Conservation (phyloP, 2,329 filamentous ascomycete species). For the Xylariomycetidae sp. region DNA sequence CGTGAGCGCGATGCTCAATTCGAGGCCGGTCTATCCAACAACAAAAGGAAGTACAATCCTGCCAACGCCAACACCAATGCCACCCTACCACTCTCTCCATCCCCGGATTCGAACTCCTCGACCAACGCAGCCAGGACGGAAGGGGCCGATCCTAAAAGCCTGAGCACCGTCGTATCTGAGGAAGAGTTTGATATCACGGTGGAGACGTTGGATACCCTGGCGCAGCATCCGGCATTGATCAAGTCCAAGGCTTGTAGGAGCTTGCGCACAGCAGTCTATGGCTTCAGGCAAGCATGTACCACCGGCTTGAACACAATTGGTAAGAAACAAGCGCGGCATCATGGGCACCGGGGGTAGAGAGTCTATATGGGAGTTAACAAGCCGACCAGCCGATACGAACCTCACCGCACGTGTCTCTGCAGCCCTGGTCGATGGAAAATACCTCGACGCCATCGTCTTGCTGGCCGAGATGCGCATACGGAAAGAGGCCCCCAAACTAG, state of each 20-base stretch:
- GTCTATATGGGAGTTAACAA: conserved; percentile 9
- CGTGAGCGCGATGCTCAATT: conserved; percentile 28
- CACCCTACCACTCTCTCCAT: conserved; percentile 28
- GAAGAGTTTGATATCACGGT: conserved; percentile 65
- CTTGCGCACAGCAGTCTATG: conserved; percentile 61
- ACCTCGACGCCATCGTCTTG: conserved; percentile 59
- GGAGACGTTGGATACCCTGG: conserved; percentile 56
- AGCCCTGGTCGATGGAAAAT: conserved; percentile 61
- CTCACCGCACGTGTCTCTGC: conserved; percentile 63
- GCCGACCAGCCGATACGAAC: conserved; percentile 48
- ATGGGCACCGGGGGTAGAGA: no score
- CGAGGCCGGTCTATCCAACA: conserved; percentile 26
- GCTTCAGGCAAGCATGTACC: conserved; percentile 64
- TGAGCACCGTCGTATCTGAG: conserved; percentile 51
- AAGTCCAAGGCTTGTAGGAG: conserved; percentile 67
- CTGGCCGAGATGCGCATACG: conserved; percentile 67
- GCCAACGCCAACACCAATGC: neutral
- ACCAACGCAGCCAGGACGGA: conserved; percentile 26
- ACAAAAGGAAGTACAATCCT: conserved; percentile 18
- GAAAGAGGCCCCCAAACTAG: conserved; percentile 60
- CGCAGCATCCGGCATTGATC: conserved; percentile 56
- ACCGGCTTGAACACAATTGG: conserved; percentile 58
- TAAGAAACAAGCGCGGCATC: no score
- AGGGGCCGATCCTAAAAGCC: conserved; percentile 40
- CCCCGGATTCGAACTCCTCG: conserved; percentile 28